Percentiles rank a stretch among this genome's conserved stretches.
phyloP scores from a whole-genome alignment of 176 grass and related monocot genomes.

The Oryza rufipogon region DNA sequence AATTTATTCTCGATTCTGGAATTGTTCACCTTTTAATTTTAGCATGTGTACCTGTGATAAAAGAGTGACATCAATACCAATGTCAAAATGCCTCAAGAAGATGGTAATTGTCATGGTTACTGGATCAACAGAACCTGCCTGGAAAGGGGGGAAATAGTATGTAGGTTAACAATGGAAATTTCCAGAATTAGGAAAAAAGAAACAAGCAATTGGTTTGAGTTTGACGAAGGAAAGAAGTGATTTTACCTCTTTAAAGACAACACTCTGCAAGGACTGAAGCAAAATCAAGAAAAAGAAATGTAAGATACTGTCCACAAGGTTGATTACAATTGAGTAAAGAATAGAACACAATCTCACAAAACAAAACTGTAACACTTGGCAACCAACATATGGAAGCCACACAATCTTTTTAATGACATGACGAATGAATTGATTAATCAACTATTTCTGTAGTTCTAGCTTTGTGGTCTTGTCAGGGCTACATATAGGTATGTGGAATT shows the following conservation, averaged over 20 bases:
- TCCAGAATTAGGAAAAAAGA: constrained; percentile 18
- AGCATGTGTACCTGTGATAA: constrained; percentile 71
- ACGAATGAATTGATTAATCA: neutral
- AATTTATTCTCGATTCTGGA: constrained; percentile 8
- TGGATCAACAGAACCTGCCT: constrained; percentile 94
- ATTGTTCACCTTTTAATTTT: constrained; percentile 1
- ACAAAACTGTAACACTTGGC: constrained; percentile 9
- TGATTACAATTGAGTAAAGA: neutral
- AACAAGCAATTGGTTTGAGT: constrained; percentile 5
- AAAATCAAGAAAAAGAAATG: constrained; percentile 36
- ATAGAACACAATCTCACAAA: constrained; percentile 32
- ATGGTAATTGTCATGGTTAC: constrained; percentile 97
- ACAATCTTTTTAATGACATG: neutral
- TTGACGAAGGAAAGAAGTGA: neutral
- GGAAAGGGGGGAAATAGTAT: constrained; percentile 36
- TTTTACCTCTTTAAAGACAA: constrained; percentile 95
- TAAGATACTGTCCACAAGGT: constrained; percentile 29
- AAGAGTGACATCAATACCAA: constrained; percentile 89
- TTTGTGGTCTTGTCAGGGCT: neutral
- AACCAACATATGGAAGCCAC: neutral
- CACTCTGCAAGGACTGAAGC: constrained; percentile 98
- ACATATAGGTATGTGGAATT: constrained; percentile 21
- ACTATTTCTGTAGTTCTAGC: neutral
- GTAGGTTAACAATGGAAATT: constrained; percentile 23
- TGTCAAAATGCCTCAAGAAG: constrained; percentile 96